A percentile compares a stretch with the other conserved stretches of the same genome.
phyloP scores from a whole-genome alignment of 2,329 filamentous ascomycete species.

The Aspergillus candidus region DNA sequence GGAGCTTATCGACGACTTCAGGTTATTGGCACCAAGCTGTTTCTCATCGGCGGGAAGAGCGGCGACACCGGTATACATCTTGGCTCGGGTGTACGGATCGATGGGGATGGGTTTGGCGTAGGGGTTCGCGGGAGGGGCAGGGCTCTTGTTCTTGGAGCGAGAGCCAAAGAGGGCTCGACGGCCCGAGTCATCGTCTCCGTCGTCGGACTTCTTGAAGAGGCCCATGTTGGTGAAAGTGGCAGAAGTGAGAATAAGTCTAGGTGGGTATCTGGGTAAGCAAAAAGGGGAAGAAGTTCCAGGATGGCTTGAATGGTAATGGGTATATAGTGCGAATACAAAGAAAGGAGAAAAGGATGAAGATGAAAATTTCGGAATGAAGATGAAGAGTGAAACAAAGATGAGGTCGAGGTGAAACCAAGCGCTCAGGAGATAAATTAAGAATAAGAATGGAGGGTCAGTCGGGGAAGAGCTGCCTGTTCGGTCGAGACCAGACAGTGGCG shows the following conservation, averaged over 20 bases:
- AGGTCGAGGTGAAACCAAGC: constrained; percentile 1
- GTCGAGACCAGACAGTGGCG: no score
- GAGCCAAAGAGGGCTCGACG: constrained; percentile 56
- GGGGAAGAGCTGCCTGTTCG: no score
- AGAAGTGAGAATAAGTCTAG: background rate
- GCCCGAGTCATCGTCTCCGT: constrained; percentile 47
- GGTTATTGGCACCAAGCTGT: no score
- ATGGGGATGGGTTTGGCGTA: constrained; percentile 49
- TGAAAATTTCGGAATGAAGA: background rate
- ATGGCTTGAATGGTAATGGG: background rate
- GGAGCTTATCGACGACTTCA: background rate
- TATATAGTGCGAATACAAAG: background rate
- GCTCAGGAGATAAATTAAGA: constrained; percentile 4
- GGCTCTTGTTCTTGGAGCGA: constrained; percentile 50
- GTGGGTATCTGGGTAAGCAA: background rate
- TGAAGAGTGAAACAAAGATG: constrained; percentile 9
- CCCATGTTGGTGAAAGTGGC: constrained; percentile 20
- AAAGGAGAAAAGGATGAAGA: background rate
- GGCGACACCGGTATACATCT: constrained; percentile 38
- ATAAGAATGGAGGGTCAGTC: constrained; percentile 1
- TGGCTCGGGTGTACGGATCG: constrained; percentile 51
- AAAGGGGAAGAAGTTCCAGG: constrained; percentile 2
- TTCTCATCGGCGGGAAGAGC: constrained; percentile 28
- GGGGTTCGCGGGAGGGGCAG: constrained; percentile 48
- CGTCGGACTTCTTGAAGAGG: constrained; percentile 50